Base-by-base conservation (phyloP, 2,329 filamentous ascomycete species). In the Curvularia sp. region DNA sequence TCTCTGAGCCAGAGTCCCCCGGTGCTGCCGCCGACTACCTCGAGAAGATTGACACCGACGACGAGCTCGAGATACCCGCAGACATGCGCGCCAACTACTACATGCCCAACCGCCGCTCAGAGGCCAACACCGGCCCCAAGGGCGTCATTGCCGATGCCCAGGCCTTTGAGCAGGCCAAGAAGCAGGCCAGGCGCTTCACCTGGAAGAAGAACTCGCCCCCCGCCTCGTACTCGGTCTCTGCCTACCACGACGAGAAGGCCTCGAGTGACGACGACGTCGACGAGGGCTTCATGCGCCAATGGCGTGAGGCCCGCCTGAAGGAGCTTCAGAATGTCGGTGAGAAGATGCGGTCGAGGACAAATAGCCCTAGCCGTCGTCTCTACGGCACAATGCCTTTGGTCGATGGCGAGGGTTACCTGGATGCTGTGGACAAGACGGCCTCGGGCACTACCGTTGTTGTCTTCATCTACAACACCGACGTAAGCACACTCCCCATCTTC, bases 381-480 rank as follows among this genome's bases (percentile, higher is more conserved):
- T 98, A 90, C 74, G 95, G 95, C 22, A 86, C 85, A 12, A 81
- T 98, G 62, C 89, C 93, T 61, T 85, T 87, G 58, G 95, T 98
- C 1, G 93, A 98, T 81, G 94, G 92, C 7, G 82, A 90, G 64
- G 95, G 93, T 18, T 99, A 96, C 71, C 85, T 99, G n/a, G 93
- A 98, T 77, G 93, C 94, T 55, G 92, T 98, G 67, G 95, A 99
- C 80, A 95, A 92, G 79, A 92, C 94, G 4, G 84, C 88, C 39
- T 80, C 88, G 48, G 91, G 94, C 47, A 94, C 92, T 0, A 85
- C 90, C 3, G 93, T 98, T 1, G 90, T 97, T 2, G 95, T 99
- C 28, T 96, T 94, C 79, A 93, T 99, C 65, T 95, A 46, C 39
- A 22, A 51, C 42, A 13, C 31, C 20, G 22, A 55, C 12, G 33